Evolutionary conservation across 441 rosid species (phyloP), one percentile per base, ranked within the genome.

Genomic region (Sinapis alba): DNA sequence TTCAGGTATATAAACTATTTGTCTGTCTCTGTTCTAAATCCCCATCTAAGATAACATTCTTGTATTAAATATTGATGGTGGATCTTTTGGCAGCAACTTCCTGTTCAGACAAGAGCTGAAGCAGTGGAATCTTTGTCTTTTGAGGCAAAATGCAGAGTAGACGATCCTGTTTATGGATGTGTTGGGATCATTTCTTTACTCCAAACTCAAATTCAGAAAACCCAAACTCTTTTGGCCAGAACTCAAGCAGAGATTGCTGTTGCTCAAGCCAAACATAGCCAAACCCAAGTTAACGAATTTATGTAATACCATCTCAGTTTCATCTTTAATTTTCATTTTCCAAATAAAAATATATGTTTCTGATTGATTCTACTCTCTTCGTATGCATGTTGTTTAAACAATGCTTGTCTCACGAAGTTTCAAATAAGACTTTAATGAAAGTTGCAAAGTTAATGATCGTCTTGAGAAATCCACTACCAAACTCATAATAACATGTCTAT

Each of bases 111-210:
- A 54, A 80, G 88, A 62, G 84, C 65, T 23, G 80, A 77, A 68
- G 86, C 88, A 13, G 87, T 82, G 27, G 81, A 86, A 20, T 78
- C 86, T 23, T 68, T 87, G n/a, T 82, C 70, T 24, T 81, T 82
- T 24, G 94, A 87, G 80, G 88, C 94, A 9, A 72, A 70, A 34
- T 83, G 85, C 76, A 80, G 88, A 59, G 71, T 83, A 18, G 73
- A 82, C 65, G 89, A 87, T 51, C 91, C 86, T n/a, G 84, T 87
- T n/a, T 86, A 87, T 61, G 90, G 94, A 2, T 86, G 85, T 34
- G 90, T 82, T 21, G 87, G 87, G 9, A 78, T 81, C 21, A 72
- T 89, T 21, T 68, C 66, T 23, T 28, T 62, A 9, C 81, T 89
- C 0, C 82, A 84, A 12, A 80, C 79, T 57, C 75, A 86, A 2